Conservation (phyloP, 306 rosid genomes). For the Styphnolobium japonicum region DNA sequence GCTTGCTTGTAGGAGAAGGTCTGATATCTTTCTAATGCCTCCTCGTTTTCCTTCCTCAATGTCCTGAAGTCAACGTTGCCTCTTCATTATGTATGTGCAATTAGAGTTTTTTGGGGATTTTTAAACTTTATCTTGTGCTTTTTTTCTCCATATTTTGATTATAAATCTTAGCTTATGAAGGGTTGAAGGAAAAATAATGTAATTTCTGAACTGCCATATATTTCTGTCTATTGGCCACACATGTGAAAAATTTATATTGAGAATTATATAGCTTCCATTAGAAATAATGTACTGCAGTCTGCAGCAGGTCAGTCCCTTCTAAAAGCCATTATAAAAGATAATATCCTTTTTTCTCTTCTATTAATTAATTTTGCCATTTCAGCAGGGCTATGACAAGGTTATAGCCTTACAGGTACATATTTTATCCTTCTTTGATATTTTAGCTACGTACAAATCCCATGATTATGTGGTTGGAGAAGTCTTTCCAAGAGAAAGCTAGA, state of each 20-base stretch:
- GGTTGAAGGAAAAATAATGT: neutral
- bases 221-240: neutral
- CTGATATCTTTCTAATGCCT: conserved; percentile 44
- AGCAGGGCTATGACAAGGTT: neutral
- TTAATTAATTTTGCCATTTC: neutral
- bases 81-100: neutral
- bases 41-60: neutral
- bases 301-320: neutral
- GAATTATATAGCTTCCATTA: neutral
- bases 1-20: conserved; percentile 78
- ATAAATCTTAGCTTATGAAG: conserved; percentile 9
- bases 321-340: neutral
- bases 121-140: neutral
- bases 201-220: neutral
- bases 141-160: neutral
- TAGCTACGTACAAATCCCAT: neutral
- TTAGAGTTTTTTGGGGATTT: neutral
- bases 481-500: neutral
- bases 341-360: neutral
- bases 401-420: neutral
- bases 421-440: neutral
- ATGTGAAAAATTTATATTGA: neutral
- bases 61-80: neutral
- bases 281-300: neutral
- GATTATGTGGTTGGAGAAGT: neutral